Percentiles rank a stretch among this genome's conserved stretches.
Conservation (phyloP, 441 rosid genomes). For the Gossypium trilobum region DNA sequence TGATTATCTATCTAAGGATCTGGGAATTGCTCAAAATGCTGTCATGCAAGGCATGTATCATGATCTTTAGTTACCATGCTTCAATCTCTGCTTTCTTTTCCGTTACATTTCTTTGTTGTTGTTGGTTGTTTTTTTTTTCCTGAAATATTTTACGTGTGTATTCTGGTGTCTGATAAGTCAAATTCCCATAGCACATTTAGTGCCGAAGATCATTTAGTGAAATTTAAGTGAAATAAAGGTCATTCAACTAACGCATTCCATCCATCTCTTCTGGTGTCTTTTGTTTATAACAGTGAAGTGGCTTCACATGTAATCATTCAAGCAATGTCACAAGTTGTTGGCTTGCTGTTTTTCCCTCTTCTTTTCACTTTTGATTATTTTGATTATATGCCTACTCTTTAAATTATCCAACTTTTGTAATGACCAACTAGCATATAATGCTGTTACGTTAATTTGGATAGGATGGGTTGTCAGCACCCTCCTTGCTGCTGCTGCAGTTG, state of each 20-base stretch:
- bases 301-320: neutral
- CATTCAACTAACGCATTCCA: neutral
- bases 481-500: constrained; percentile 91
- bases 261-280: neutral
- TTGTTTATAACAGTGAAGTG: neutral
- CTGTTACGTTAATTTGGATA: constrained; percentile 25
- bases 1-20: constrained; percentile 89
- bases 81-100: constrained; percentile 6
- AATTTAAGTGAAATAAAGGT: neutral
- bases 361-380: constrained; percentile 10
- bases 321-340: constrained; percentile 5
- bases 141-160: neutral
- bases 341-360: neutral
- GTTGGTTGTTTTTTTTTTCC: neutral
- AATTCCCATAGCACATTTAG: neutral
- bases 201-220: neutral
- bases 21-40: constrained; percentile 74
- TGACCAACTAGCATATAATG: constrained; percentile 11
- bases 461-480: constrained; percentile 96
- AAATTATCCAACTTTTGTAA: constrained; percentile 2
- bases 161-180: constrained; percentile 1
- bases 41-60: constrained; percentile 69
- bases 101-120: neutral
- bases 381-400: constrained; percentile 2
- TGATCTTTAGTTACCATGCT: constrained; percentile 4